phyloP scores from a whole-genome alignment of 345 rosid species.

The Pistacia integerrima region DNA sequence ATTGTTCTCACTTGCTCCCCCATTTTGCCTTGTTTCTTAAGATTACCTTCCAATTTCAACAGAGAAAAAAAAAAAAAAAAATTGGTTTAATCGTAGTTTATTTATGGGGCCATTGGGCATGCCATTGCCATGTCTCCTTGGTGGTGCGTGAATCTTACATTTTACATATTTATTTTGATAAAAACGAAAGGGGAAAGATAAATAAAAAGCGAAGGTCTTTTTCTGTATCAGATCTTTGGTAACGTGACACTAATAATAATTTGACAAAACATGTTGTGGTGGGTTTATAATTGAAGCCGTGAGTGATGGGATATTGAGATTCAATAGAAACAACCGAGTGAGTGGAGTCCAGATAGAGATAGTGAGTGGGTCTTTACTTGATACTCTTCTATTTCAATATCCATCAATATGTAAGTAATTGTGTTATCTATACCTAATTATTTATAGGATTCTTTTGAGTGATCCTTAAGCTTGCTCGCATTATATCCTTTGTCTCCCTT shows the following conservation, averaged over 20 bases:
- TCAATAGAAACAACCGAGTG: not conserved
- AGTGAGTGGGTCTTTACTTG: constrained; percentile 16
- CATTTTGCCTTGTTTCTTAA: constrained; percentile 3
- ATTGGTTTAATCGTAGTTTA: not conserved
- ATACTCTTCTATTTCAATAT: too few species aligned
- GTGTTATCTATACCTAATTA: not conserved
- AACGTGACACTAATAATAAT: constrained; percentile 16
- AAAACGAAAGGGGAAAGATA: too few species aligned
- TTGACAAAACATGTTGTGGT: not conserved
- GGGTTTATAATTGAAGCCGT: constrained; percentile 21
- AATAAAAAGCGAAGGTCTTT: not conserved
- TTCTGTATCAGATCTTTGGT: constrained; percentile 3
- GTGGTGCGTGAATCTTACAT: constrained; percentile 7
- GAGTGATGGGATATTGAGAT: constrained; percentile 19
- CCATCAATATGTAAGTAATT: not conserved
- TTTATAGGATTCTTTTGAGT: constrained; percentile 23
- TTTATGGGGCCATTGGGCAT: not conserved
- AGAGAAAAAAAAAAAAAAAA: not conserved
- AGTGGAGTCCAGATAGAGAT: constrained; percentile 32
- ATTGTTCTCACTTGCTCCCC: not conserved
- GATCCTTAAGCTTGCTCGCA: constrained; percentile 31
- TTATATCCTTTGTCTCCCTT: not conserved
- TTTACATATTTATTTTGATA: not conserved
- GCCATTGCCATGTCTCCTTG: not conserved
- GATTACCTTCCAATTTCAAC: not conserved